Base-by-base conservation (phyloP, 106 monocot genomes). In the Dioscorea alata region DNA sequence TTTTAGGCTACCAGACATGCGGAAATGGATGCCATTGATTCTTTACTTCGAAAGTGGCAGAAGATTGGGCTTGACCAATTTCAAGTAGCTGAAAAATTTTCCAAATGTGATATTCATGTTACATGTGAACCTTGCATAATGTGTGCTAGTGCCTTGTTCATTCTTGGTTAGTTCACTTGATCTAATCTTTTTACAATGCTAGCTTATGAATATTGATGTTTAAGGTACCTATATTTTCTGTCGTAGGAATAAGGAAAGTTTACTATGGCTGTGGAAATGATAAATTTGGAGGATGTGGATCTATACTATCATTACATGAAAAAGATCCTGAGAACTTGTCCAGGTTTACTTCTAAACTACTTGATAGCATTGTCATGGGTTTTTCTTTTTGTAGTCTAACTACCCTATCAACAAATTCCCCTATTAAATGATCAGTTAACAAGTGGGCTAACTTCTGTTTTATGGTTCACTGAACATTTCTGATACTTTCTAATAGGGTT, bases 221-320 rank as follows among this genome's bases (percentile, higher is more conserved):
- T 31, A 6, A 22, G 22, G 57, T 59, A 70, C 42, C 56, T 42
- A 50, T 50, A 6, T 32, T 21, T 80, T 13, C 17, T 75, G 57
- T 24, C 48, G 13, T 66, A 94, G 94, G 89, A 74, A 83, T 96
- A 63, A 81, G 81, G 64, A 71, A 84, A 69, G 82, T 89, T 32
- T 89, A 76, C 60, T 96, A 77, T 81, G 96, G 96, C 3, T 96
- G 96, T 79, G 79, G 89, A 28, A 96, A 96, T 82, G 96, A 96
- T 67, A 96, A 96, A 75, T 92, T 96, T 85, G 96, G 96, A 73
- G 96, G 96, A 56, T 96, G 96, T 79, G 96, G 96, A 72, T 96
- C 94, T 66, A 82, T 96, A 67, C 80, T 96, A 71, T 81, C 96
- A 24, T 50, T 96, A 59, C 92, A 96, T 70, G 69, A 89, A 61